Conservation (phyloP, 768 basidiomycete species). For the Collybia nuda region DNA sequence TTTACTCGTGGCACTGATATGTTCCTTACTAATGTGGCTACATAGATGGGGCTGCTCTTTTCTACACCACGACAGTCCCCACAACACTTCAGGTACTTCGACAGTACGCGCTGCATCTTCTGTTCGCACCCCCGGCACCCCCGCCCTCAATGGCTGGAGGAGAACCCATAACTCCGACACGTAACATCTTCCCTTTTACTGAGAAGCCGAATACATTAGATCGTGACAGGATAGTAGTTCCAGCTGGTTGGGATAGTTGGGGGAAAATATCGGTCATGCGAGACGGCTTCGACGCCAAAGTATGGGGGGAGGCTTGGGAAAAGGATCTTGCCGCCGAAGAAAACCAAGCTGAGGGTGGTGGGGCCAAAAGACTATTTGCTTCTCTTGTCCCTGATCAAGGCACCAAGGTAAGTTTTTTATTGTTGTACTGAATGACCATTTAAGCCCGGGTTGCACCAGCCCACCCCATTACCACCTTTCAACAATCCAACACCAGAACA, state of each 20-base stretch:
- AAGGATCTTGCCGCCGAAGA: constrained; percentile 57
- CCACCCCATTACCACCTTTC: constrained; percentile 68
- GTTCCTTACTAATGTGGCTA: not conserved
- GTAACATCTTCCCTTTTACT: constrained; percentile 84
- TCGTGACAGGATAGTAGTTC: constrained; percentile 88
- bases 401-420: constrained; percentile 52
- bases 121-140: constrained; percentile 78
- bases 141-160: constrained; percentile 59
- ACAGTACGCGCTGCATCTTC: constrained; percentile 79
- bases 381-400: constrained; percentile 76
- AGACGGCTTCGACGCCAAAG: constrained; percentile 86
- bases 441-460: constrained; percentile 32
- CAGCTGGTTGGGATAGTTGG: constrained; percentile 98
- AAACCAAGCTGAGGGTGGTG: constrained; percentile 44
- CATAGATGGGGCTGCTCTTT: constrained; percentile 86
- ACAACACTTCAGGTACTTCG: constrained; percentile 73
- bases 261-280: constrained; percentile 90
- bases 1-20: constrained; percentile 9
- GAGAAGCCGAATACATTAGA: constrained; percentile 91
- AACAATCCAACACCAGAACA: constrained; percentile 87
- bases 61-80: constrained; percentile 87
- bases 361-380: constrained; percentile 68
- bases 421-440: not conserved
- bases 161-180: constrained; percentile 64
- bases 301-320: constrained; percentile 82